Base-by-base conservation (phyloP, 371 early-diverging fungal species). In the Chytridium lagenaria region DNA sequence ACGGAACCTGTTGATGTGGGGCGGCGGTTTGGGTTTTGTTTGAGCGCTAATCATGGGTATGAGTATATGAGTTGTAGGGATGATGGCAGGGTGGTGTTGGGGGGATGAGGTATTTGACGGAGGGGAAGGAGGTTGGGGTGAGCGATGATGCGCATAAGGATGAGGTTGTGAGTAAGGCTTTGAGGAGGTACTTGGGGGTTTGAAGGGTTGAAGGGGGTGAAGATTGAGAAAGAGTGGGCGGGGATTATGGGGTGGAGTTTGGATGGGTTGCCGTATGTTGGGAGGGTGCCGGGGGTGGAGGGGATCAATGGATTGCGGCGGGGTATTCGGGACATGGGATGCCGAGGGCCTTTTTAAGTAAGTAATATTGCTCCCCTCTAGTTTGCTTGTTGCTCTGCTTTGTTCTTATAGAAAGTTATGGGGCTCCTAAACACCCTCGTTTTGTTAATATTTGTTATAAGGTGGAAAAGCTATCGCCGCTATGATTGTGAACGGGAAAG, bases 261-360 rank as follows among this genome's bases (percentile, higher is more conserved):
- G 22, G 85, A 85, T 55, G 64, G 80, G n/a, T 59, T 84, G 22
- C 88, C 88, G 15, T 74, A 79, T 44, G 79, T 88, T 5, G 86
- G 86, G 0, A 67, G 65, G 12, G 44, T 87, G 33, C 67, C 76
- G 37, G 52, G 57, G 16, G 19, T 22, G 0, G 36, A 19, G 12
- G 69, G 52, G 16, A 77, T 15, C 81, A 84, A 76, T 84, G 70
- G 57, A 70, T 85, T 31, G 74, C 77, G 16, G 85, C 85, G 26
- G 87, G 86, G 2, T 87, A 83, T 59, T 37, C 38, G 63, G 81
- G 78, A 0, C 78, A 87, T 61, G 87, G 87, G 44, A 88, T 88
- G 85, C 82, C 88, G 34, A 73, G 86, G 26, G 81, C 85, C 23
- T 84, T 80, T 70, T 74, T 86, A 59, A 78, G 55, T 44, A 19